These are phyloP conservation scores for Domatiomyces globalis DNA, from an alignment of 2,329 filamentous ascomycete genomes.

Conservation along the genomic window DNA sequence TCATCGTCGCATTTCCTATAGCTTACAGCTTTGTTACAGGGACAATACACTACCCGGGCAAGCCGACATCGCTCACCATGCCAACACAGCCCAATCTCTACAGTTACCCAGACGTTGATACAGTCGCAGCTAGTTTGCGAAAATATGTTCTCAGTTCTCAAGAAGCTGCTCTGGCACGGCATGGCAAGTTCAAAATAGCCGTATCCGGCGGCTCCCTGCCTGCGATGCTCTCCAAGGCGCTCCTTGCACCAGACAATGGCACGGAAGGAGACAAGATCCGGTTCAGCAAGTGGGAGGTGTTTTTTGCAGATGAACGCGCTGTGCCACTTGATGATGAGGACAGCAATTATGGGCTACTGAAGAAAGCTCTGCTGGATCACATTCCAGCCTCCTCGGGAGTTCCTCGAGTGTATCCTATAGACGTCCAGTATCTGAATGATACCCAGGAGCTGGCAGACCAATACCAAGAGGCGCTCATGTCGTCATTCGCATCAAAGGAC, in stretches of 20 bases:
- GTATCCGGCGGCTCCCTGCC: slow-evolving; percentile 91
- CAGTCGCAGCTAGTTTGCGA: slow-evolving; percentile 64
- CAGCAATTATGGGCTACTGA: slow-evolving; percentile 84
- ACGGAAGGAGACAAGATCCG: slow-evolving; percentile 41
- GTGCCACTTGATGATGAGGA: slow-evolving; percentile 84
- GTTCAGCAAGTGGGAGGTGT: slow-evolving; percentile 89
- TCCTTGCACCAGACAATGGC: slow-evolving; percentile 46
- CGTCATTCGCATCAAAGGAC: slow-evolving; percentile 77
- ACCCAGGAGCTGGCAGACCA: slow-evolving; percentile 82
- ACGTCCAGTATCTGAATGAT: slow-evolving; percentile 52
- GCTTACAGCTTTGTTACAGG: neutral
- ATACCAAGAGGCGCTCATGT: slow-evolving; percentile 80
- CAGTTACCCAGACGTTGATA: slow-evolving; percentile 56
- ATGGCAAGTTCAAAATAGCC: slow-evolving; percentile 75
- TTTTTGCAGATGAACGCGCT: slow-evolving; percentile 94
- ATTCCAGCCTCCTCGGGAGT: slow-evolving; percentile 53
- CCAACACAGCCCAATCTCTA: slow-evolving; percentile 49
- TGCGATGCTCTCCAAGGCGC: slow-evolving; percentile 69
- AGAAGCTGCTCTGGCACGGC: slow-evolving; percentile 62
- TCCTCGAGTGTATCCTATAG: slow-evolving; percentile 68
- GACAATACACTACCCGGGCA: neutral
- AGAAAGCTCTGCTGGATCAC: slow-evolving; percentile 77
- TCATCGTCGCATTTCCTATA: neutral
- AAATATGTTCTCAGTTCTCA: slow-evolving; percentile 72
- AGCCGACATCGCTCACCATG: slow-evolving; percentile 20